phyloP scores from a whole-genome alignment of 1,139 yeast species.

The Nakaseomyces sp. region DNA sequence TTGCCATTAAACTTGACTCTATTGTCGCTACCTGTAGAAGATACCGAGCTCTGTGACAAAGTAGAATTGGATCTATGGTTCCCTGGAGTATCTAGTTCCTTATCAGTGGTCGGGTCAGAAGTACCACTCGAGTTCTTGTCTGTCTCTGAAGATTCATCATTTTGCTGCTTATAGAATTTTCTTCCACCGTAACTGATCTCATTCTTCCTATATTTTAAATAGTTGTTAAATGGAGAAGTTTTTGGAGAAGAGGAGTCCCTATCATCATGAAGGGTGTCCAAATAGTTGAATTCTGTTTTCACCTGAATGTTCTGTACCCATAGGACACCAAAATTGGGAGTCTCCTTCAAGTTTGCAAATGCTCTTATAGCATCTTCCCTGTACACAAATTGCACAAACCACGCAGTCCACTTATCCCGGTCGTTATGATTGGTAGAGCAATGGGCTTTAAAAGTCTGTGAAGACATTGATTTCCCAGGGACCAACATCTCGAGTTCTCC shows the following conservation, averaged over 20 bases:
- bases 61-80: background rate
- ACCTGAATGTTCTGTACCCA: slow-evolving; percentile 80
- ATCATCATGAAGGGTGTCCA: slow-evolving; percentile 2
- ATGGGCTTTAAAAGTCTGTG: slow-evolving; percentile 1
- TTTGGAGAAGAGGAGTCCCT: background rate
- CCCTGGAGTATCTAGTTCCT: background rate
- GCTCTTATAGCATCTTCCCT: slow-evolving; percentile 90
- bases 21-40: background rate
- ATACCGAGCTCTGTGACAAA: background rate
- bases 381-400: slow-evolving; percentile 77
- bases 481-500: slow-evolving; percentile 71
- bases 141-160: background rate
- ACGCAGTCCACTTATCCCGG: slow-evolving; percentile 36
- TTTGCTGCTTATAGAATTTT: background rate
- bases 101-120: background rate
- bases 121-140: background rate
- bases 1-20: slow-evolving; percentile 4
- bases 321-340: slow-evolving; percentile 48
- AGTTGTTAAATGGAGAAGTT: background rate
- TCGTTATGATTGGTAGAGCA: slow-evolving; percentile 4
- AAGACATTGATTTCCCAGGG: slow-evolving; percentile 35
- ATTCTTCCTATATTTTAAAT: background rate
- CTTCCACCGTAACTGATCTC: background rate
- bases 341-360: slow-evolving; percentile 57
- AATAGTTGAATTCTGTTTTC: slow-evolving; percentile 27